A percentile compares a stretch with the other conserved stretches of the same genome.
Evolutionary conservation across 2,329 filamentous ascomycete species (phyloP).

Genomic region (Chaetomium sp.): DNA sequence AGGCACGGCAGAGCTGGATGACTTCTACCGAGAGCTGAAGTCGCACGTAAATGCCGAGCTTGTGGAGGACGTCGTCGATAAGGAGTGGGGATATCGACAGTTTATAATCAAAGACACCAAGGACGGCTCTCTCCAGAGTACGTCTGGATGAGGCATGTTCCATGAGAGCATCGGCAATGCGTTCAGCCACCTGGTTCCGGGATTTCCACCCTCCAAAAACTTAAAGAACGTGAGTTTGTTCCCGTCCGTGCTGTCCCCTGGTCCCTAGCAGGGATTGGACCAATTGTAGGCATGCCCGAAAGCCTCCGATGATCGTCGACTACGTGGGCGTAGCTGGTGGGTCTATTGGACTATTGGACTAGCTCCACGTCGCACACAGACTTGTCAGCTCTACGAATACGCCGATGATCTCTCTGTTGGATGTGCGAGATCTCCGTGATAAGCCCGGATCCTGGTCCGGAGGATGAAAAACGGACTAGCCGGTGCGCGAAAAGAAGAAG

Average conservation of each 20-base stretch:
- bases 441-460: not conserved
- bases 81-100: constrained; percentile 7
- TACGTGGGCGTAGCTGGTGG: not conserved
- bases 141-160: too few species aligned
- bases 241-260: too few species aligned
- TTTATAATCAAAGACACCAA: not conserved
- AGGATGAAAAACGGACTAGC: not conserved
- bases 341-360: not conserved
- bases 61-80: not conserved
- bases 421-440: not conserved
- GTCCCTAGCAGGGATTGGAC: not conserved
- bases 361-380: not conserved
- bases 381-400: not conserved
- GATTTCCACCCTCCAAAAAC: too few species aligned
- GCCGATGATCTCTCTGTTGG: not conserved
- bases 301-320: not conserved
- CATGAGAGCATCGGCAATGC: too few species aligned
- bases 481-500: not conserved
- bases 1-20: not conserved
- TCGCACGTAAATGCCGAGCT: not conserved
- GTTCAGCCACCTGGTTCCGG: too few species aligned
- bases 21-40: not conserved
- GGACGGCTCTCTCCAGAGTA: too few species aligned
- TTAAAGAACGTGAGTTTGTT: too few species aligned
- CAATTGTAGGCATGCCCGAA: not conserved